Base-by-base conservation (phyloP, 805 yeast species). In the Yarrowia deformans region DNA sequence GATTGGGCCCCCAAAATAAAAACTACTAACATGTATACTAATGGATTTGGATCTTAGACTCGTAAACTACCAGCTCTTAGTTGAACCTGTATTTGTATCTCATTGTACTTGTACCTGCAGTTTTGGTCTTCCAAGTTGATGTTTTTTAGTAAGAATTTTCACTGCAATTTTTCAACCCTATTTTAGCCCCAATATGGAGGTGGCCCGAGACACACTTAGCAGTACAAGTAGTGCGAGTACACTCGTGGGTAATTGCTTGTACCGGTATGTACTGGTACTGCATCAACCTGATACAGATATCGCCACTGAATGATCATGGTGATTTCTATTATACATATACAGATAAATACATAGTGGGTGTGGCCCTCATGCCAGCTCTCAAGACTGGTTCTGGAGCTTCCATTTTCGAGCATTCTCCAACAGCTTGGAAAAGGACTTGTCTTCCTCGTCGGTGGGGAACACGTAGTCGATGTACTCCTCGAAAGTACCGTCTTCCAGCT, bases 391-490 rank as follows among this genome's bases (percentile, higher is more conserved):
- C 50, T 75, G 72, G 61, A 77, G 74, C 52, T 82, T 81, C 88
- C 88, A 85, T 73, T 81, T 80, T 72, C 79, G 80, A 0, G 88
- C 88, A 72, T 84, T 80, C 34, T 80, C 83, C 64, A 84, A 72
- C 52, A 85, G 78, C 63, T 79, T 82, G 35, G 76, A 68, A 39
- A 73, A 70, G n/a, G 71, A 49, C 52, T 71, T 71, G 56, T 70
- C 69, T 23, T 52, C 72, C 72, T 80, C 82, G 72, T 88, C 90
- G 55, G 88, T 90, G 0, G 93, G 91, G 73, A 90, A 91, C 5
- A 84, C 78, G 76, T 87, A 89, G 69, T 87, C 93, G 66, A 81
- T 74, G 72, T 81, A 82, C 73, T 88, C 91, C 70, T 84, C 83
- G 69, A 84, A 84, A 1, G 81, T 74, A 2, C 85, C 88, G 58